These are phyloP conservation scores for Cryptosporidium baileyi DNA, from an alignment of 169 alveolate species.

Conservation along the genomic window DNA sequence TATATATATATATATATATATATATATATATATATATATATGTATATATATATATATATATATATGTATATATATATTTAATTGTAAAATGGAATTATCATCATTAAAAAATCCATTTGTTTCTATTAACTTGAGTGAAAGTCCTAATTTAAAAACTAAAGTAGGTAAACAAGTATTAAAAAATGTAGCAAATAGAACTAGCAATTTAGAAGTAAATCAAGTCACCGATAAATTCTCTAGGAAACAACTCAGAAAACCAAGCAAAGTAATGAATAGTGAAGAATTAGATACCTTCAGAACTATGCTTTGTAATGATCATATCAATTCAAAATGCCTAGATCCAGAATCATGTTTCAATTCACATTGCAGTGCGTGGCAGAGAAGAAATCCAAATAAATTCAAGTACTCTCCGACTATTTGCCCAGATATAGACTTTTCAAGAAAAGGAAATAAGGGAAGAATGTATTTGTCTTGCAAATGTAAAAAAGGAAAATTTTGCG, in stretches of 20 bases:
- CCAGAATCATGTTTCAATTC: slow-evolving; percentile 65
- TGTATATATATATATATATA: no score
- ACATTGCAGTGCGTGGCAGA: slow-evolving; percentile 68
- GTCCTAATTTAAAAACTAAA: no score
- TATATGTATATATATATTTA: no score
- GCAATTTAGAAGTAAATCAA: no score
- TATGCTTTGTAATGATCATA: slow-evolving; percentile 38
- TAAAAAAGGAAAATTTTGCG: slow-evolving; percentile 47
- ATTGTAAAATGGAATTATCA: no score
- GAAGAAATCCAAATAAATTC: slow-evolving; percentile 52
- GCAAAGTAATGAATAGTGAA: not conserved
- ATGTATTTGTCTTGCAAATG: slow-evolving; percentile 43
- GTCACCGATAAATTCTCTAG: no score
- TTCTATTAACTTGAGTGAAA: no score
- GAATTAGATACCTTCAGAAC: slow-evolving; percentile 41
- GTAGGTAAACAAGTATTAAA: no score
- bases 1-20: no score
- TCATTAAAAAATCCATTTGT: no score
- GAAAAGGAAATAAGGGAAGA: slow-evolving; percentile 58
- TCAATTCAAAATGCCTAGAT: slow-evolving; percentile 51
- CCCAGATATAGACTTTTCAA: slow-evolving; percentile 47
- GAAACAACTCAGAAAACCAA: not conserved
- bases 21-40: no score
- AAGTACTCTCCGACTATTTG: slow-evolving; percentile 41
- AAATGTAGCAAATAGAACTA: no score